A percentile compares a stretch with the other conserved stretches of the same genome.
phyloP scores from a whole-genome alignment of 306 rosid genomes.

The Cucurbita maxima region DNA sequence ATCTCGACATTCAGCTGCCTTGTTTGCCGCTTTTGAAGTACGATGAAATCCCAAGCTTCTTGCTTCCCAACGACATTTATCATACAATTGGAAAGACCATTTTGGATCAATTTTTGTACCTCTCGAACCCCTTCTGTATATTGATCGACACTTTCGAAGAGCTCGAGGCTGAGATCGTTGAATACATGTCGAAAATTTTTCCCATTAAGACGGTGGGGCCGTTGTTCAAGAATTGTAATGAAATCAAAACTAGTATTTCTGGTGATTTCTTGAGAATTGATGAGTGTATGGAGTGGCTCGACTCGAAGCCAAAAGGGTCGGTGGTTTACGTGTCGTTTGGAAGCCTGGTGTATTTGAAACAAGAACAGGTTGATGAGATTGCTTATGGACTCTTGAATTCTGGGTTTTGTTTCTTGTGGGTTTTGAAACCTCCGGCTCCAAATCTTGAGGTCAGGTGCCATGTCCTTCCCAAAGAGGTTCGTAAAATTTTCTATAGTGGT shows the following conservation, averaged over 20 bases:
- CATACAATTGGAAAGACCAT: slow-evolving; percentile 2
- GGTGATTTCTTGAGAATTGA: slow-evolving; percentile 11
- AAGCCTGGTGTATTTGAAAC: slow-evolving; percentile 15
- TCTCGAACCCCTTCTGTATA: slow-evolving; percentile 17
- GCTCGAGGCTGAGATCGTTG: slow-evolving; percentile 11
- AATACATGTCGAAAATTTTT: slow-evolving; percentile 2
- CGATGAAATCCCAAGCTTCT: slow-evolving; percentile 23
- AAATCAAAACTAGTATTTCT: neutral
- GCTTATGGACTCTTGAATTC: slow-evolving; percentile 15
- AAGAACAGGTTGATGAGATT: slow-evolving; percentile 24
- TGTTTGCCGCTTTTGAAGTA: slow-evolving; percentile 14
- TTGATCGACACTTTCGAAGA: slow-evolving; percentile 22
- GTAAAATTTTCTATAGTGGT: no score
- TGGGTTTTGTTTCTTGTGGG: slow-evolving; percentile 23
- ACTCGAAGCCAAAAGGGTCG: slow-evolving; percentile 1
- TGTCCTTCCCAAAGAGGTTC: slow-evolving; percentile 11
- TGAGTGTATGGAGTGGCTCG: slow-evolving; percentile 19
- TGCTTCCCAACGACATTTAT: neutral
- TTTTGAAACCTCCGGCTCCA: slow-evolving; percentile 15
- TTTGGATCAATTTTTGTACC: slow-evolving; percentile 13
- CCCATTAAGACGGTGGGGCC: slow-evolving; percentile 17
- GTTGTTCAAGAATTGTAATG: slow-evolving; percentile 6
- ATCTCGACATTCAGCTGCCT: slow-evolving; percentile 12
- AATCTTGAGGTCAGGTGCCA: neutral
- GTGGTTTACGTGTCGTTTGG: slow-evolving; percentile 31